Percentiles rank a stretch among this genome's conserved stretches.
Evolutionary conservation across 2,329 filamentous ascomycete species (phyloP).

Genomic region (Tricladium varicosporioides): DNA sequence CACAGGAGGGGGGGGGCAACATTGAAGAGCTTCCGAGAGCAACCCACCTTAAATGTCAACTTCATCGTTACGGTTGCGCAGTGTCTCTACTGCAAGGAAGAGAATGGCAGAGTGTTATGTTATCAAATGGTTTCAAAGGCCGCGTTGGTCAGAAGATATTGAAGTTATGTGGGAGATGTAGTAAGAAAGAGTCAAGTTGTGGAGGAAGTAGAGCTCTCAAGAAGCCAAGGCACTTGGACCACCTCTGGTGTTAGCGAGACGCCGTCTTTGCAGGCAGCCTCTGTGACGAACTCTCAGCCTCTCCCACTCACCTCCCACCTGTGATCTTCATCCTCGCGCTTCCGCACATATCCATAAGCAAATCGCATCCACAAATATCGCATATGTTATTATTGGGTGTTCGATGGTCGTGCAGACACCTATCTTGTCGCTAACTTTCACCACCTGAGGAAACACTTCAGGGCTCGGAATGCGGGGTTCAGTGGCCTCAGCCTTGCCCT

Average conservation of each 20-base stretch:
- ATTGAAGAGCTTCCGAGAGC: constrained; percentile 14
- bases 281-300: not conserved
- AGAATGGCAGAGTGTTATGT: not conserved
- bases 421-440: not conserved
- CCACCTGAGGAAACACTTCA: not conserved
- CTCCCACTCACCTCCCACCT: not conserved
- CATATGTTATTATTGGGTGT: not conserved
- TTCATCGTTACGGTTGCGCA: constrained; percentile 53
- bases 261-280: not conserved
- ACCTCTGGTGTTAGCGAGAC: not conserved
- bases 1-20: constrained; percentile 22
- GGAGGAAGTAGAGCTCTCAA: not conserved
- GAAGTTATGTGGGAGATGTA: not conserved
- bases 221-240: not conserved
- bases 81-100: constrained; percentile 9
- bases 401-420: not conserved
- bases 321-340: not conserved
- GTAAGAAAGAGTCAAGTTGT: not conserved
- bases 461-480: not conserved
- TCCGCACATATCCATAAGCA: not conserved
- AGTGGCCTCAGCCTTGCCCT: not conserved
- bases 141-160: not conserved
- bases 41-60: constrained; percentile 66
- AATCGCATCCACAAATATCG: not conserved
- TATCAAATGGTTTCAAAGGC: not conserved